Conservation (phyloP, 805 yeast species). For the Clavispora carvajalis region DNA sequence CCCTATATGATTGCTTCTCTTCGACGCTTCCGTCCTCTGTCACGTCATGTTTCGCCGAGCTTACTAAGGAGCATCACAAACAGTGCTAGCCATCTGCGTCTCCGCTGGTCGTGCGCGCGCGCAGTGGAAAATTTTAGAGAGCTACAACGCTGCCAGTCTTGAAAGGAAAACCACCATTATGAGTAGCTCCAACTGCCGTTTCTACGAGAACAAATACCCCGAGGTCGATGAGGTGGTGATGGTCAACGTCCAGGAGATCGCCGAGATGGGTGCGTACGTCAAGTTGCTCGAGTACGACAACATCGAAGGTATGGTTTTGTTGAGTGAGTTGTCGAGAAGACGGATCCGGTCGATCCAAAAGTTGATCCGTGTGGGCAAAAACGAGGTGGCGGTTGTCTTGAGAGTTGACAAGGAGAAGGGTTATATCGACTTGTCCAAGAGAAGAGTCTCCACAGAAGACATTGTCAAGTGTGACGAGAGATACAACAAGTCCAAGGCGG, state of each 20-base stretch:
- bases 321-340: conserved; percentile 95
- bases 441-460: conserved; percentile 97
- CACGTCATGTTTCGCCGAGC: no score
- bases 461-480: conserved; percentile 96
- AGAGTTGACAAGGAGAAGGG: conserved; percentile 99
- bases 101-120: conserved; percentile 1
- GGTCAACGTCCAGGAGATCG: conserved; percentile 97
- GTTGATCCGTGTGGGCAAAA: conserved; percentile 95
- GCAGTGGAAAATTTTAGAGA: conserved; percentile 1
- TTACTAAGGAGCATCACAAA: no score
- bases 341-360: conserved; percentile 98
- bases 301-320: conserved; percentile 96
- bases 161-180: conserved; percentile 28
- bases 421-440: conserved; percentile 93
- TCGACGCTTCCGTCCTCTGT: no score
- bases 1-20: no score
- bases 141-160: not conserved
- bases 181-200: conserved; percentile 91
- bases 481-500: conserved; percentile 94
- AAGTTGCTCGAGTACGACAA: conserved; percentile 94
- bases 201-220: conserved; percentile 96
- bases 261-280: conserved; percentile 99
- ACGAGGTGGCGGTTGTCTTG: conserved; percentile 95
- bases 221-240: conserved; percentile 98
- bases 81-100: no score